phyloP scores from a whole-genome alignment of 768 basidiomycete species.

The Suillus clintonianus region DNA sequence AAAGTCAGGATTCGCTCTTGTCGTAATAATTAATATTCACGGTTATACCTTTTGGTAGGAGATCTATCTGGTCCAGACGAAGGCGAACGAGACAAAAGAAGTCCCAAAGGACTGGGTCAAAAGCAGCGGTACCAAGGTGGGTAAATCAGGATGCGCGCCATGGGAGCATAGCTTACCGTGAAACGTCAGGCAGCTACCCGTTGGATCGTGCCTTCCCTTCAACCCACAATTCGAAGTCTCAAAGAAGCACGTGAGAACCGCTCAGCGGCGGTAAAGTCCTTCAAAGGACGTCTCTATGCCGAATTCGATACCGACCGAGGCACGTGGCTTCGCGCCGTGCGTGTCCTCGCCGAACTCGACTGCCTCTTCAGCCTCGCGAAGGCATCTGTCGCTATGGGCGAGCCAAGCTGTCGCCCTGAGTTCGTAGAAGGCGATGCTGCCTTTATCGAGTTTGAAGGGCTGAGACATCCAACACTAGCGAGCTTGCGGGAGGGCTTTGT shows the following conservation, averaged over 20 bases:
- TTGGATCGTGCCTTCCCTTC: constrained; percentile 75
- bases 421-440: constrained; percentile 81
- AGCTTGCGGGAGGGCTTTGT: constrained; percentile 83
- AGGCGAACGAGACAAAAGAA: constrained; percentile 54
- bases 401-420: constrained; percentile 91
- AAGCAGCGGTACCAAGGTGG: constrained; percentile 76
- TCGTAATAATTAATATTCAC: background rate
- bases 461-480: constrained; percentile 83
- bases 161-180: background rate
- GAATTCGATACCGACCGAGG: constrained; percentile 84
- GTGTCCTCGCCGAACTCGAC: constrained; percentile 92
- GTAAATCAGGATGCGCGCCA: background rate
- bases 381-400: constrained; percentile 84
- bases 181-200: constrained; percentile 62
- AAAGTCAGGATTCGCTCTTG: constrained; percentile 50
- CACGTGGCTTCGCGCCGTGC: constrained; percentile 80
- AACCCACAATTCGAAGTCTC: constrained; percentile 69
- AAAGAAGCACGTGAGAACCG: constrained; percentile 95
- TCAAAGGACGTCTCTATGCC: constrained; percentile 74
- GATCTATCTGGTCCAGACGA: constrained; percentile 85
- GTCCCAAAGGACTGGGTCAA: constrained; percentile 88
- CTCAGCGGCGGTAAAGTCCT: constrained; percentile 76
- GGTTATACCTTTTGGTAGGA: constrained; percentile 52
- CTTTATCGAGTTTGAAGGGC: constrained; percentile 82
- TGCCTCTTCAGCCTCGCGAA: constrained; percentile 92